A percentile compares a stretch with the other conserved stretches of the same genome.
These are phyloP conservation scores for Podila epicladia DNA, from an alignment of 192 early-diverging fungal species.

Conservation along the genomic window DNA sequence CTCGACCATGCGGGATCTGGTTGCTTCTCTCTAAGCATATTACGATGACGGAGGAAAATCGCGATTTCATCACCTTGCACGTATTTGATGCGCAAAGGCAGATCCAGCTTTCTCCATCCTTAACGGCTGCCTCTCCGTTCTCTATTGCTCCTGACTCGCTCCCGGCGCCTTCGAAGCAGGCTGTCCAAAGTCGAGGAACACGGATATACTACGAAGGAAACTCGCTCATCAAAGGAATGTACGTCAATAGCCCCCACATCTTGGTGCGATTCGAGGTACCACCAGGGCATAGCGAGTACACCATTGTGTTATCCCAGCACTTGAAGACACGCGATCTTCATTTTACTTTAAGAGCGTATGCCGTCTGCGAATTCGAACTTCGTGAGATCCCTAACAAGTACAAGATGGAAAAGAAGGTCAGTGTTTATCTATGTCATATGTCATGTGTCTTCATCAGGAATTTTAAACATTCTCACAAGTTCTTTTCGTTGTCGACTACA, in stretches of 20 bases:
- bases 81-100: conserved; percentile 71
- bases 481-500: conserved; percentile 15
- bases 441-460: background rate
- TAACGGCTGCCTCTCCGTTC: conserved; percentile 10
- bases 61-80: conserved; percentile 89
- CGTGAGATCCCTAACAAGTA: conserved; percentile 69
- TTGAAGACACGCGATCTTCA: conserved; percentile 74
- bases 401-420: conserved; percentile 64
- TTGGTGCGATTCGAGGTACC: conserved; percentile 73
- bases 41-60: conserved; percentile 82
- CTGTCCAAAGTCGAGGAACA: conserved; percentile 54
- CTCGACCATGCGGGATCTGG: conserved; percentile 70
- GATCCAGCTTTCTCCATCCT: conserved; percentile 4
- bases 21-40: conserved; percentile 88
- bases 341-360: conserved; percentile 80
- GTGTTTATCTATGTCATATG: background rate
- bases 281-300: conserved; percentile 66
- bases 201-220: conserved; percentile 42
- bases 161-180: background rate
- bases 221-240: conserved; percentile 71
- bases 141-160: background rate
- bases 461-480: background rate
- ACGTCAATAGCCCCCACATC: conserved; percentile 89
- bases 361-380: conserved; percentile 70
- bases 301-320: conserved; percentile 85